phyloP scores from a whole-genome alignment of 2,329 filamentous ascomycete genomes.

The Trichoderma cornu-damae region DNA sequence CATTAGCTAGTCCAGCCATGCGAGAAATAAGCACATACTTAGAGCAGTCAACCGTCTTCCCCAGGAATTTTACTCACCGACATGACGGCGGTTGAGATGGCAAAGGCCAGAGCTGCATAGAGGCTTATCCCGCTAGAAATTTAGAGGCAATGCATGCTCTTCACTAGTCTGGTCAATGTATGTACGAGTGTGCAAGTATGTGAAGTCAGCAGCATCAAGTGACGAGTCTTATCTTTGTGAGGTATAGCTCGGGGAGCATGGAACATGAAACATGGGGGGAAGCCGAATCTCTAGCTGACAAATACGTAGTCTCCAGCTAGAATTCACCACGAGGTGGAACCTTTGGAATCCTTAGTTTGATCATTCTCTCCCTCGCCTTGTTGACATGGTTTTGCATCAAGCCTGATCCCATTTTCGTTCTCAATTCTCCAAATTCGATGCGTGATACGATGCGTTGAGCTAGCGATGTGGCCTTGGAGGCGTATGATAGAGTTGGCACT shows the following conservation, averaged over 20 bases:
- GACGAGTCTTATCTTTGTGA: neutral
- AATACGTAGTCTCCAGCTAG: neutral
- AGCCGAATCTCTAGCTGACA: neutral
- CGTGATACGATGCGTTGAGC: neutral
- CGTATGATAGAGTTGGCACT: neutral
- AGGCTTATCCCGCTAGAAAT: neutral
- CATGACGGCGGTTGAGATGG: neutral
- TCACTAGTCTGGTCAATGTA: neutral
- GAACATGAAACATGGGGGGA: neutral
- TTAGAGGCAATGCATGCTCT: neutral
- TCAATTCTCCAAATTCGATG: neutral
- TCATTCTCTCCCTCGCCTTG: neutral
- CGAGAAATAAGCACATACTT: neutral
- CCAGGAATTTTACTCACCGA: conserved; percentile 8
- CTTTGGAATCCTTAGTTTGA: neutral
- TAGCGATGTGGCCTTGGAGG: neutral
- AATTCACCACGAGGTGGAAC: neutral
- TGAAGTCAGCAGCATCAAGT: conserved; percentile 7
- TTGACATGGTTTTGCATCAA: neutral
- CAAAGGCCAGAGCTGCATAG: neutral
- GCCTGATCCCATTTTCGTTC: neutral
- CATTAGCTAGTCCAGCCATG: neutral
- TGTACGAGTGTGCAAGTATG: neutral
- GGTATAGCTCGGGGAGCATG: neutral
- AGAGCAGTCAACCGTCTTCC: neutral